Evolutionary conservation across 176 grass and related monocot genomes (phyloP).

Genomic region (Carex scoparia): DNA sequence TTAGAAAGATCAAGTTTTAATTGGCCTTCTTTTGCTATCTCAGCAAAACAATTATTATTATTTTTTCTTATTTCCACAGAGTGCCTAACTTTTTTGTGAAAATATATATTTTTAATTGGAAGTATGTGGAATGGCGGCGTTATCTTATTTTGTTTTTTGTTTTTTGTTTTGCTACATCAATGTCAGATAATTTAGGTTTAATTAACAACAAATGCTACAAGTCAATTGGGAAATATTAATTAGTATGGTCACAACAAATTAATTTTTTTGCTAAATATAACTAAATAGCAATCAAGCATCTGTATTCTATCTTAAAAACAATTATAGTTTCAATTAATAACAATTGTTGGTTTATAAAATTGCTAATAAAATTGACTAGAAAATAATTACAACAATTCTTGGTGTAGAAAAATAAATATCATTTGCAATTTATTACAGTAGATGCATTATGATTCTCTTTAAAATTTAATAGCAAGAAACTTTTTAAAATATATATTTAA

Average conservation of each 20-base stretch:
- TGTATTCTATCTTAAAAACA: too few species aligned
- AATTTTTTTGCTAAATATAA: too few species aligned
- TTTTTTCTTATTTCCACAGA: neutral
- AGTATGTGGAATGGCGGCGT: constrained; percentile 1
- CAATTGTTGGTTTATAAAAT: too few species aligned
- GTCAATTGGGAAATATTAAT: too few species aligned
- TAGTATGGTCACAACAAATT: too few species aligned
- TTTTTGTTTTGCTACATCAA: neutral
- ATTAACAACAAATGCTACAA: neutral
- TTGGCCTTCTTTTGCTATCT: neutral
- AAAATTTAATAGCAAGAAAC: too few species aligned
- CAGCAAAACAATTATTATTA: neutral
- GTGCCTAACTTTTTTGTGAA: neutral
- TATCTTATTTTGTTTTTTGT: neutral
- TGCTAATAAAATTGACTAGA: too few species aligned
- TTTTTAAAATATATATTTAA: too few species aligned
- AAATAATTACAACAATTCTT: too few species aligned
- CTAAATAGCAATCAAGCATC: too few species aligned
- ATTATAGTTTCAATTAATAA: too few species aligned
- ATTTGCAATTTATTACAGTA: neutral
- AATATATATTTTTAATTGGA: neutral
- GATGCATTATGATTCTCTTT: neutral
- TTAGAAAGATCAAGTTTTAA: constrained; percentile 17
- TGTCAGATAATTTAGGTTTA: neutral
- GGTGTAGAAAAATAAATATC: neutral